Base-by-base conservation (phyloP, 2,329 filamentous ascomycete genomes). In the Claviceps africana region DNA sequence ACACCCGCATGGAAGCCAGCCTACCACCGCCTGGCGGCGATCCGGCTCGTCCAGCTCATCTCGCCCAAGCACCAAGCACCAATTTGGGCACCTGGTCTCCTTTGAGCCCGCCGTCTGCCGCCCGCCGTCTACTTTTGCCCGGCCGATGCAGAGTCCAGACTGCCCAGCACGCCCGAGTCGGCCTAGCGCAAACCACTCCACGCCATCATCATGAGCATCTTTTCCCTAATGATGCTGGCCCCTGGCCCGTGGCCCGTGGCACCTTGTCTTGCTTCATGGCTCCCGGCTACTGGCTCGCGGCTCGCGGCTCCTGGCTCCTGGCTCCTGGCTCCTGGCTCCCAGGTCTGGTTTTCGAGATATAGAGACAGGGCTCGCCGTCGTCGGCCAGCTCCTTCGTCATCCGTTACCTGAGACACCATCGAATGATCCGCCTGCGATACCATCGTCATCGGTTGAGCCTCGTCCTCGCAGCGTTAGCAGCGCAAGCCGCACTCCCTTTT, bases 181-280 rank as follows among this genome's bases (percentile, higher is more conserved):
- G 48, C 48, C 22, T 53, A 44, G 52, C 22, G 48, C 35, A 37
- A 50, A 25, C 51, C 17, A 40, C 42, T 43, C 21, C 39, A 40
- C 42, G 42, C 46, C 47, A 30, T 42, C 51, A 53, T 53, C 51
- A 25, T 25, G 22, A 48, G 37, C 45, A 37, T 45, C 37, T 42
- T 25, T 11, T 25, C 13, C 21, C 22, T 44, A 25, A 25, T 25
- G 5, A 25, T 25, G 25, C 25, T 44, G 21, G 11, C 11, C 42
- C 42, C 21, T n/a, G 39, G 39, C 21, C n/a, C 39, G n/a, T 42
- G 19, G n/a, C 39, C 33, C 35, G n/a, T 15, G 35, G n/a, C 17
- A 9, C 44, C 25, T n/a, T 15, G 25, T 25, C 25, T 25, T 25
- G 25, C 25, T 25, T n/a, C 25, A 6, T 1, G 21, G 4, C 10